Evolutionary conservation across 2,329 filamentous ascomycete species (phyloP), one percentile per base, ranked within the genome.

Genomic region (Xylaria sp.): DNA sequence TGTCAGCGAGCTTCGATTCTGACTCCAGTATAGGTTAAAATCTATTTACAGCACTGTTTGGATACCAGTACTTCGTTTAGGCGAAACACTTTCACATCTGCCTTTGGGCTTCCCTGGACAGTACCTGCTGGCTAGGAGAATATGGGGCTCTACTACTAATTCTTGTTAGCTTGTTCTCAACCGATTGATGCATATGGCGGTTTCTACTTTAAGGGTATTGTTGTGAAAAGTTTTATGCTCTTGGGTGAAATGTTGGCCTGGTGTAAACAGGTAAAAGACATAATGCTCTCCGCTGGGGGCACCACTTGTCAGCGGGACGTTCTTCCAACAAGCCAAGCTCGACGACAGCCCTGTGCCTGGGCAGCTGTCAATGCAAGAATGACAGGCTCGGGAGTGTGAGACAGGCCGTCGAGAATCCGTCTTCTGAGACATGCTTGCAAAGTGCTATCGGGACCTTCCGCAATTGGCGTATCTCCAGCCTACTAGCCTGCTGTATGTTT

Each of bases 371-470:
- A 63, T 61, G 67, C 63, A 57, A 55, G 31, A 49, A 49, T 66
- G 67, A 64, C 56, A 57, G 60, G 60, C 62, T 67, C 65, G 63
- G 69, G 66, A 62, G 64, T 66, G 57, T 68, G 63, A 65, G 56
- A 66, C 65, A 62, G 64, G 14, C 56, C 55, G 55, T 45, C 42
- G 51, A 67, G 46, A 61, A 54, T 61, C 57, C 65, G 19, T 31
- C 28, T 5, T 57, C 57, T 56, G 40, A 68, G 61, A 67, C 62
- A 67, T 64, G 21, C 56, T 57, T 40, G 40, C 55, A 50, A 70
- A 63, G 63, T 61, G 28, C 5, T 31, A 47, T 64, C 71, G 68
- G 69, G 61, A 67, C 59, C 66, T 69, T 69, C 70, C 70, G 70
- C 68, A 66, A 71, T 69, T 72, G 69, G 69, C 60, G 63, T 53